Percentiles rank a stretch among this genome's conserved stretches.
Conservation (phyloP, 108 stramenopile species). For the Cyclotella cryptica region DNA sequence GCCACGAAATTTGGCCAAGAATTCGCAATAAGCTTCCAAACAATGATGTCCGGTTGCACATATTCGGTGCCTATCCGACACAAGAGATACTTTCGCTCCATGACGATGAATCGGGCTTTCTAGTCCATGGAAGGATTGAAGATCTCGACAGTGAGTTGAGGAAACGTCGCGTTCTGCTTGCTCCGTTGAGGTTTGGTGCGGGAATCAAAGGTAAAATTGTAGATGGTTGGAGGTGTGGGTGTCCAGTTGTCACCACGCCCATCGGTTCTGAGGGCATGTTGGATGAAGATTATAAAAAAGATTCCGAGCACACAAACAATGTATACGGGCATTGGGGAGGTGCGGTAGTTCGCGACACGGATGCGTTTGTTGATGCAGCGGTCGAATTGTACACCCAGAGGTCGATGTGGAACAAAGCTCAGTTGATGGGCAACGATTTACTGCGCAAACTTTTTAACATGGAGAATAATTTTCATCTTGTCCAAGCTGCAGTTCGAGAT, state of each 20-base stretch:
- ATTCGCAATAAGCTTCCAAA: constrained; percentile 57
- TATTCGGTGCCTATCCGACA: constrained; percentile 75
- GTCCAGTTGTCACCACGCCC: constrained; percentile 81
- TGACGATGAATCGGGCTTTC: constrained; percentile 51
- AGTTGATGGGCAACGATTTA: constrained; percentile 25
- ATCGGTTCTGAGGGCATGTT: constrained; percentile 80
- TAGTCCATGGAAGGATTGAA: constrained; percentile 63
- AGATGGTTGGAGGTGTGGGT: constrained; percentile 77
- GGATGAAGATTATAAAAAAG: too few relatives aligned
- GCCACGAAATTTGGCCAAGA: constrained; percentile 67
- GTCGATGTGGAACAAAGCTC: constrained; percentile 36
- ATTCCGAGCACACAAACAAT: too few relatives aligned
- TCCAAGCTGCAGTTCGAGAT: constrained; percentile 30
- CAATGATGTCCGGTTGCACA: constrained; percentile 47
- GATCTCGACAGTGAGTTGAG: constrained; percentile 48
- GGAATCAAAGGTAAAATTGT: constrained; percentile 90
- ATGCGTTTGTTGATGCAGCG: constrained; percentile 60
- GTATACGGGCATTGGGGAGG: constrained; percentile 57
- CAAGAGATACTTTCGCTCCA: constrained; percentile 41
- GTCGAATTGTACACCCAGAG: constrained; percentile 49
- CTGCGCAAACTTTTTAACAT: constrained; percentile 42
- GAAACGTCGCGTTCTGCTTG: constrained; percentile 59
- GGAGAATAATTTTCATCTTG: constrained; percentile 34
- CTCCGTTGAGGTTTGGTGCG: constrained; percentile 84
- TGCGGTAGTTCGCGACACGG: constrained; percentile 39